Evolutionary conservation across 441 rosid genomes (phyloP).

Genomic region (Pelargonium fulgidum): DNA sequence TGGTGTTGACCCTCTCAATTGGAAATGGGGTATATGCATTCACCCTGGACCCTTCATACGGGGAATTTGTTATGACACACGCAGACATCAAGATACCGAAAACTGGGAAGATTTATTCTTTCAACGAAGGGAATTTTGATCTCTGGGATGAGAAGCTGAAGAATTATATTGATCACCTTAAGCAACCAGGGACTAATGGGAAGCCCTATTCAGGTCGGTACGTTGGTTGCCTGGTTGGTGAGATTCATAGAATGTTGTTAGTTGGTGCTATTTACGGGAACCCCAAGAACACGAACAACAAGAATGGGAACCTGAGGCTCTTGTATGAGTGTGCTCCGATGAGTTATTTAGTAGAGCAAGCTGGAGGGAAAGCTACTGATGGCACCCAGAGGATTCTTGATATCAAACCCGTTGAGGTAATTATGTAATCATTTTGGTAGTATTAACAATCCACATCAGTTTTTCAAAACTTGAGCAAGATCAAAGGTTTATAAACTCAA

Average conservation of each 20-base stretch:
- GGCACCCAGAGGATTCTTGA: conserved; percentile 78
- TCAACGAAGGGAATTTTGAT: conserved; percentile 81
- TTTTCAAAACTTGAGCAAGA: not conserved
- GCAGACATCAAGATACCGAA: conserved; percentile 72
- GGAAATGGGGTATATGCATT: conserved; percentile 79
- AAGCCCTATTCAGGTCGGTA: conserved; percentile 92
- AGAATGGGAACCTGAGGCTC: conserved; percentile 88
- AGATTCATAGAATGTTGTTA: conserved; percentile 74
- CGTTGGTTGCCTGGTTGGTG: conserved; percentile 92
- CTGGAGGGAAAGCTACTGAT: conserved; percentile 93
- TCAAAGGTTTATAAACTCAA: not conserved
- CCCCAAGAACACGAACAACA: conserved; percentile 83
- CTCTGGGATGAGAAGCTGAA: conserved; percentile 83
- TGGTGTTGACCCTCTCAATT: conserved; percentile 68
- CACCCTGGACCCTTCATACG: conserved; percentile 89
- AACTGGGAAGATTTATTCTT: conserved; percentile 75
- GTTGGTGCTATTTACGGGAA: conserved; percentile 92
- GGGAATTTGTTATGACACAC: conserved; percentile 82
- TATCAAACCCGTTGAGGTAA: conserved; percentile 70
- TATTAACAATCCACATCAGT: not conserved
- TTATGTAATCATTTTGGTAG: not conserved
- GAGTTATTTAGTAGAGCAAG: conserved; percentile 95
- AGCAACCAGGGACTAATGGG: conserved; percentile 76
- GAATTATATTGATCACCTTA: conserved; percentile 81
- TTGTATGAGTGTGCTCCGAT: conserved; percentile 91